A percentile compares a stretch with the other conserved stretches of the same genome.
These are phyloP conservation scores for Groenewaldozyma salmanticensis DNA, from an alignment of 805 yeast species.

Conservation along the genomic window DNA sequence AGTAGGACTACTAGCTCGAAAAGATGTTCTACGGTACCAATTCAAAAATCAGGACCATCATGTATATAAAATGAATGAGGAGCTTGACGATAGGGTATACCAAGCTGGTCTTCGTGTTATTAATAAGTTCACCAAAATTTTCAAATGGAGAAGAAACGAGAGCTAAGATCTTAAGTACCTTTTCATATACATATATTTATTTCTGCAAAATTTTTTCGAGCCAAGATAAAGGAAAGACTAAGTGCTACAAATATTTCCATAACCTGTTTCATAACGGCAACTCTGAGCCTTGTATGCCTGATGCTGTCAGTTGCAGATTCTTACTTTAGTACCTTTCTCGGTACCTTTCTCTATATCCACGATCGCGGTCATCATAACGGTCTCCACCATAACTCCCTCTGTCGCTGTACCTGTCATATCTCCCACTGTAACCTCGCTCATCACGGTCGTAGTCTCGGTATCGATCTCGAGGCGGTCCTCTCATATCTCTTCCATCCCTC, in stretches of 20 bases:
- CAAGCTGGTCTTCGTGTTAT: not conserved
- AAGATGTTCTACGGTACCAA: constrained; percentile 59
- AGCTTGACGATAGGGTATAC: not conserved
- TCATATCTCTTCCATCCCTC: constrained; percentile 1
- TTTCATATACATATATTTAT: no score
- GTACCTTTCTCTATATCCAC: constrained; percentile 4
- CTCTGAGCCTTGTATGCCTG: not conserved
- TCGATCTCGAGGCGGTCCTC: constrained; percentile 9
- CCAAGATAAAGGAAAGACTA: no score
- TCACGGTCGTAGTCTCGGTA: constrained; percentile 9
- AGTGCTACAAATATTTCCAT: no score
- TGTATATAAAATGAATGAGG: not conserved
- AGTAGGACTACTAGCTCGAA: constrained; percentile 73
- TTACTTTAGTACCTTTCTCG: not conserved
- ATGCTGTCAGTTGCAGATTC: not conserved
- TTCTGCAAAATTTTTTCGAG: no score
- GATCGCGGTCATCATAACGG: constrained; percentile 11
- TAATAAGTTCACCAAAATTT: not conserved
- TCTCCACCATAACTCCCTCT: constrained; percentile 4
- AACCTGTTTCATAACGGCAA: no score
- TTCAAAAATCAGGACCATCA: constrained; percentile 11
- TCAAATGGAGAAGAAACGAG: no score
- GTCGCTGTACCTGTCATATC: constrained; percentile 6
- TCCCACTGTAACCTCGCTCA: constrained; percentile 2
- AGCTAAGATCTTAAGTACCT: no score